phyloP scores from a whole-genome alignment of 2,329 filamentous ascomycete species.

The Hypoxylon sp. region DNA sequence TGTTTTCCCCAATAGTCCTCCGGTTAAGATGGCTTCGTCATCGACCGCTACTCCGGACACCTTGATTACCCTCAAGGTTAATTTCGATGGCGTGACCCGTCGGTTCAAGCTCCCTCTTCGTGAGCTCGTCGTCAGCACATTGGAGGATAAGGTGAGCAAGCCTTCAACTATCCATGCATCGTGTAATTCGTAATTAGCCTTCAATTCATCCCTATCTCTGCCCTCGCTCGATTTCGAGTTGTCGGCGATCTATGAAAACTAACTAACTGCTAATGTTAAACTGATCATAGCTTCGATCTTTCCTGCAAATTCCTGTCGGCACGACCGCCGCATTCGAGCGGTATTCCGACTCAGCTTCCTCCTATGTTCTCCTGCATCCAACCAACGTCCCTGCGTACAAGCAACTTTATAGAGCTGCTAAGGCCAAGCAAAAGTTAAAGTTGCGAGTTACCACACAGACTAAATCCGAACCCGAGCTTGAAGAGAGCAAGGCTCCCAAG shows the following conservation, averaged over 20 bases:
- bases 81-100: conserved; percentile 79
- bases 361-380: conserved; percentile 83
- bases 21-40: conserved; percentile 55
- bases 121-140: conserved; percentile 79
- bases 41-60: conserved; percentile 68
- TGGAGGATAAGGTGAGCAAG: conserved; percentile 84
- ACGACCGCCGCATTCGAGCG: conserved; percentile 82
- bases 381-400: conserved; percentile 89
- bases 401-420: conserved; percentile 95
- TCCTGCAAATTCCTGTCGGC: conserved; percentile 74
- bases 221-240: conserved; percentile 35
- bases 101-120: conserved; percentile 91
- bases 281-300: conserved; percentile 71
- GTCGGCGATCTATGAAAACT: not conserved
- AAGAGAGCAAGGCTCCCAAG: conserved; percentile 51
- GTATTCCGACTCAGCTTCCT: conserved; percentile 91
- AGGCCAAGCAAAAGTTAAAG: conserved; percentile 97
- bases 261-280: conserved; percentile 19
- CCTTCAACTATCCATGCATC: conserved; percentile 28
- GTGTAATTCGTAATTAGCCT: not conserved
- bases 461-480: conserved; percentile 57
- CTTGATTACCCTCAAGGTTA: conserved; percentile 86
- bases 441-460: conserved; percentile 74
- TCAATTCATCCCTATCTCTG: conserved; percentile 23
- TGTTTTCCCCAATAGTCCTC: conserved; percentile 13